These are phyloP conservation scores for Rhizopus stolonifer DNA, from an alignment of 371 early-diverging fungal genomes.

Conservation along the genomic window DNA sequence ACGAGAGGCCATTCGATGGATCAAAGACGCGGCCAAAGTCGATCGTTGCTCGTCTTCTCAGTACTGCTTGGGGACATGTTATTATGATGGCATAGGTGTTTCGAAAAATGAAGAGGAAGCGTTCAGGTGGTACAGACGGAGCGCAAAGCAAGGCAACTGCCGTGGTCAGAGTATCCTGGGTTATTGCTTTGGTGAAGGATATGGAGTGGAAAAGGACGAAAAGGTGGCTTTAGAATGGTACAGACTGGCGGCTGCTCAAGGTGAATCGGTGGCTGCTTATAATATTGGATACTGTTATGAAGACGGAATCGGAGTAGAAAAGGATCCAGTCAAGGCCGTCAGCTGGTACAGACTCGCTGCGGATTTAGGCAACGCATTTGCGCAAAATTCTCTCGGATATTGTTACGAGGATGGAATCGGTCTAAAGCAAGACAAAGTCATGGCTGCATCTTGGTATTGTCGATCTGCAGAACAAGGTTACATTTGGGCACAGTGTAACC, in stretches of 20 bases:
- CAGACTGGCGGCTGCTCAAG: conserved; percentile 60
- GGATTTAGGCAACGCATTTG: conserved; percentile 75
- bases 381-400: conserved; percentile 79
- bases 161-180: conserved; percentile 76
- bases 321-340: conserved; percentile 68
- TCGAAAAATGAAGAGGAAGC: conserved; percentile 55
- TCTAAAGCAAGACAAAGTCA: conserved; percentile 47
- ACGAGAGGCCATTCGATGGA: conserved; percentile 43
- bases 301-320: conserved; percentile 76
- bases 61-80: conserved; percentile 72
- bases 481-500: conserved; percentile 69
- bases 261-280: conserved; percentile 75
- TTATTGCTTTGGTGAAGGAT: conserved; percentile 76
- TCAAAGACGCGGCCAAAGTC: conserved; percentile 54
- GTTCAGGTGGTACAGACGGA: conserved; percentile 59
- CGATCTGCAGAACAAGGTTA: conserved; percentile 67
- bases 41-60: conserved; percentile 46
- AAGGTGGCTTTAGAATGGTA: conserved; percentile 74
- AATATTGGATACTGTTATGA: conserved; percentile 85
- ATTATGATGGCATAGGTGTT: conserved; percentile 71
- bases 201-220: conserved; percentile 72
- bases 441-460: conserved; percentile 65
- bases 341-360: conserved; percentile 75
- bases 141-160: conserved; percentile 67
- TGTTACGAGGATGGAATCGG: conserved; percentile 82